These are phyloP conservation scores for Penicillium riverlandense DNA, from an alignment of 495 filamentous ascomycete species.

Conservation along the genomic window DNA sequence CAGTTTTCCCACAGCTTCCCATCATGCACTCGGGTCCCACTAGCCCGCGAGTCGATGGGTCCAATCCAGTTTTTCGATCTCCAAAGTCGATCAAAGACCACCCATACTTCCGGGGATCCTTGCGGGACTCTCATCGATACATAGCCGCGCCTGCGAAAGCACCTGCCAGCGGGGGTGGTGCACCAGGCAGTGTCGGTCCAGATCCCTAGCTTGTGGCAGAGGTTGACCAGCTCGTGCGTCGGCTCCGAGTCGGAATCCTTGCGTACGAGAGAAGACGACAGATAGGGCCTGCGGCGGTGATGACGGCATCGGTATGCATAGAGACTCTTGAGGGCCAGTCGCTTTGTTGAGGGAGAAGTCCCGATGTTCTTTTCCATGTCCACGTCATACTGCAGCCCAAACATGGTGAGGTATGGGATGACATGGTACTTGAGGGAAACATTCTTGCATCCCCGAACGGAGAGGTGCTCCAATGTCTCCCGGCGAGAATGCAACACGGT, in stretches of 20 bases:
- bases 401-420: constrained; percentile 49
- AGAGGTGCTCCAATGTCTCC: constrained; percentile 50
- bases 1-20: constrained; percentile 53
- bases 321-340: constrained; percentile 50
- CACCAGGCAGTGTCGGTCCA: constrained; percentile 63
- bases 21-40: constrained; percentile 19
- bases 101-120: constrained; percentile 51
- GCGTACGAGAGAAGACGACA: constrained; percentile 46
- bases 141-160: constrained; percentile 51
- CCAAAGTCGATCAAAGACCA: constrained; percentile 59
- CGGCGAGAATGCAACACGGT: constrained; percentile 46
- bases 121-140: constrained; percentile 45
- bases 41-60: constrained; percentile 16
- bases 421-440: constrained; percentile 61
- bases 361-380: constrained; percentile 31
- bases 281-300: constrained; percentile 52
- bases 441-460: constrained; percentile 58
- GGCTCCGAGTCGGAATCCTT: constrained; percentile 56
- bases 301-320: constrained; percentile 57
- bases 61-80: constrained; percentile 54
- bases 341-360: constrained; percentile 24
- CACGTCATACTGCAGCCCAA: constrained; percentile 37
- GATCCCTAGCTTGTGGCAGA: constrained; percentile 53
- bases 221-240: constrained; percentile 55
- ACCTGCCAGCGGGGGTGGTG: constrained; percentile 52